Evolutionary conservation across 225 moss, liverwort and hornwort species (phyloP), one percentile per base, ranked within the genome.

Genomic region (Neckera pumila): DNA sequence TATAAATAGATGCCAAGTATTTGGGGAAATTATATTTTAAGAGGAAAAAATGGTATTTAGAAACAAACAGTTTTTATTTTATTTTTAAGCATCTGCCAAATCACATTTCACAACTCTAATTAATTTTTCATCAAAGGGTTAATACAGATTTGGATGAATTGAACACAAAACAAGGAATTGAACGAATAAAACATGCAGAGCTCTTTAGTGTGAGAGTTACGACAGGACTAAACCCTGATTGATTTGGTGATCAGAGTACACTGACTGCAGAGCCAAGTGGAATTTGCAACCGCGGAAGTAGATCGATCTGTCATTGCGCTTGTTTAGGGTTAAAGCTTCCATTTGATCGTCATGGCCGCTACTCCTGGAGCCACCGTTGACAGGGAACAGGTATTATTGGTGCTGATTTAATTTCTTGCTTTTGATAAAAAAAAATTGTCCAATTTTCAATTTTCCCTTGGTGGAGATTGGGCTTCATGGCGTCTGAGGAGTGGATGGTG

Each of bases 371-470:
- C 77, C 76, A 58, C 87, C 17, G 64, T 80, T 40, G 91, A 90
- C 40, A 91, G 88, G 79, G 93, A 93, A 38, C 92, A 92, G 92
- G 93, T n/a, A 77, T 15, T 77, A 25, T 6, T 77, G 36, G 36
- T 77, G 54, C n/a, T 78, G n/a, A 56, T 78, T 56, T 22, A 9
- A n/a, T 78, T 78, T 78, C 56, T 36, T 56, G 78, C 56, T 36
- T 36, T n/a, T 26, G n/a, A 56, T 56, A 1, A 45, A 14, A 6
- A 36, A 36, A 8, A 17, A 13, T 14, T 9, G 11, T 10, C 22
- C 6, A 91, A 74, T 51, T 47, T 60, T 31, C n/a, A n/a, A n/a
- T n/a, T n/a, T 54, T 60, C 6, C 15, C 6, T 77, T 1, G 5
- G 20, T 62, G 36, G n/a, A 53, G 54, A 12, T 25, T 4, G 30